A percentile compares a stretch with the other conserved stretches of the same genome.
Conservation (phyloP, 345 rosid species). For the Camelina neglecta region DNA sequence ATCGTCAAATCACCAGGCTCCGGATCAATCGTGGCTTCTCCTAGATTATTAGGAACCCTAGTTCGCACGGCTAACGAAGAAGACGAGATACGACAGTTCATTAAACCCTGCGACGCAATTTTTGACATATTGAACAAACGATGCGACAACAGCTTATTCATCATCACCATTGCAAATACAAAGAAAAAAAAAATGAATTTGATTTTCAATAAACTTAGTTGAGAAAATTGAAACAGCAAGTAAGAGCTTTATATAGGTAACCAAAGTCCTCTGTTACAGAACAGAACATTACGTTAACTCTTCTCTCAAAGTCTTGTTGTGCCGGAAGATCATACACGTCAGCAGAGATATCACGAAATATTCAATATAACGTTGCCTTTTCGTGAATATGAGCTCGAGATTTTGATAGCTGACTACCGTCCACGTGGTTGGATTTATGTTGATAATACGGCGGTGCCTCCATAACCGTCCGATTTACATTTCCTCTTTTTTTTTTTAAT, state of each 20-base stretch:
- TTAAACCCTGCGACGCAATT: constrained; percentile 45
- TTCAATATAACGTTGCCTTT: constrained; percentile 35
- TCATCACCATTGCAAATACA: constrained; percentile 54
- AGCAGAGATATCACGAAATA: constrained; percentile 30
- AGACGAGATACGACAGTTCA: constrained; percentile 48
- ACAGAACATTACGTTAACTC: not conserved
- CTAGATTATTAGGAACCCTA: constrained; percentile 41
- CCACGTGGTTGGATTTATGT: constrained; percentile 24
- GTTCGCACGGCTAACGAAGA: constrained; percentile 43
- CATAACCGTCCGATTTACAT: constrained; percentile 13
- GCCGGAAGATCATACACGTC: constrained; percentile 29
- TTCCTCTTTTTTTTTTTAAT: not conserved
- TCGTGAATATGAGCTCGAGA: constrained; percentile 14
- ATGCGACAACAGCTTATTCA: constrained; percentile 62
- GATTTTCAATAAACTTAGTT: not conserved
- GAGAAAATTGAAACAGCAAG: constrained; percentile 3
- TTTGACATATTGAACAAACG: constrained; percentile 62
- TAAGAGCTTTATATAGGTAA: constrained; percentile 41
- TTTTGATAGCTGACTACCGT: constrained; percentile 17
- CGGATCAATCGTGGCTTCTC: constrained; percentile 50
- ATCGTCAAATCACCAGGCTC: constrained; percentile 66
- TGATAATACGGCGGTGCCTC: constrained; percentile 25
- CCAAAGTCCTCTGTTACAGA: constrained; percentile 27
- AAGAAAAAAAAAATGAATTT: not conserved
- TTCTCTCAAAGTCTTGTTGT: not conserved